Conservation (phyloP, 768 basidiomycete species). For the Kwoniella shandongensis region DNA sequence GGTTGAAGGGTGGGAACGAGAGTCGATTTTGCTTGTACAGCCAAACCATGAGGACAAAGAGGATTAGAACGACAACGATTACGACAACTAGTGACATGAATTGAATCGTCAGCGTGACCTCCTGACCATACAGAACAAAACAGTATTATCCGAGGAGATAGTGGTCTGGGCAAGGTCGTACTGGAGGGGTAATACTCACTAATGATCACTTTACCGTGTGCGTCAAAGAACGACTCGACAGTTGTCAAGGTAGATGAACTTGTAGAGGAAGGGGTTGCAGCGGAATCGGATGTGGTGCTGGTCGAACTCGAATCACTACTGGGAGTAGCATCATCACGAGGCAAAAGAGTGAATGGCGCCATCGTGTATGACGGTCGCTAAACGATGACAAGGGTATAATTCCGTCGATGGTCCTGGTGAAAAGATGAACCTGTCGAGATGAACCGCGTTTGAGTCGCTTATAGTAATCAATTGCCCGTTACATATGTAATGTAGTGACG, state of each 20-base stretch:
- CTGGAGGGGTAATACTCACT: conserved; percentile 7
- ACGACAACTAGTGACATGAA: conserved; percentile 12
- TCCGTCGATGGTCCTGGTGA: no score
- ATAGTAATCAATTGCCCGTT: no score
- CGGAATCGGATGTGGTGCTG: not conserved
- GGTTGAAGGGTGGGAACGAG: conserved; percentile 16
- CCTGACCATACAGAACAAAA: not conserved
- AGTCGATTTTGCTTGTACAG: conserved; percentile 4
- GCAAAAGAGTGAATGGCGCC: not conserved
- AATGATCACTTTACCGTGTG: no score
- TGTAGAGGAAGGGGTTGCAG: not conserved
- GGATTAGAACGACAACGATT: not conserved
- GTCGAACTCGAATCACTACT: not conserved
- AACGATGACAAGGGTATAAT: no score
- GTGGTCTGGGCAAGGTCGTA: not conserved
- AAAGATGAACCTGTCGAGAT: no score
- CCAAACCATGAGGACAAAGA: conserved; percentile 14
- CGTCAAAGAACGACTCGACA: no score
- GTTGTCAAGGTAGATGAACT: no score
- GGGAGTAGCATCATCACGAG: not conserved
- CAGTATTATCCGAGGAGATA: no score
- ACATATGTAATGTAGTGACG: no score
- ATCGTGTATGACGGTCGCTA: no score
- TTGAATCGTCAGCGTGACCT: no score
- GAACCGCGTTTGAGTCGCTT: no score